Evolutionary conservation across 1,284 basidiomycete genomes (phyloP), one percentile per base, ranked within the genome.

Genomic region (Ustilago tritici): DNA sequence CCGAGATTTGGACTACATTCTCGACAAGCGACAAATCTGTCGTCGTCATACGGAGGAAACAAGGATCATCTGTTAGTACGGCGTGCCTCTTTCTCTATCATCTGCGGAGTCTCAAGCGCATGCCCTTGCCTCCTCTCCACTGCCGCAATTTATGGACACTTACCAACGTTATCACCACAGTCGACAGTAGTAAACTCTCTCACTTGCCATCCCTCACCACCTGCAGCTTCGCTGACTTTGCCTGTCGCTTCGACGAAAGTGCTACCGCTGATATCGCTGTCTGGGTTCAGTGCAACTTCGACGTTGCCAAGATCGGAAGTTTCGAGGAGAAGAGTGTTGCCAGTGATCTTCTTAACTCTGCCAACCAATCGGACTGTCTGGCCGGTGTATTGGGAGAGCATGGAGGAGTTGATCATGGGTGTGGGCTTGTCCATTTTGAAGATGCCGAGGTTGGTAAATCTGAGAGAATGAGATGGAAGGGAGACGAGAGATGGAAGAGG

Each of bases 371-470:
- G 78, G 6, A 84, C 82, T 19, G 78, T 82, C 49, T 79, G 70
- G 4, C 76, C 78, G 3, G 53, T 36, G 60, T 75, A 72, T 31
- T 64, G 61, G 6, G 69, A 46, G 23, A 85, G 66, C 59, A 81
- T 73, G 52, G 76, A 66, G 36, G 83, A 85, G 75, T 84, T 85
- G 76, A 82, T 75, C 38, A 84, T 60, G 1, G 83, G 84, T 4
- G 79, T 82, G 11, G 82, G 74, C 58, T 81, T 79, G 43, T 82
- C 81, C 82, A 84, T 84, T 40, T n/a, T 78, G 61, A n/a, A 28
- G 15, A 11, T 3, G 47, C 31, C 12, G n/a, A 36, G 40, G 31
- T 28, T 43, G 43, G 32, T 47, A n/a, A 34, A 32, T 23, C 15
- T 28, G 10, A 32, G 55, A 10, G n/a, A 14, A 47, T 43, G 19